Evolutionary conservation across 441 rosid genomes (phyloP), one percentile per base, ranked within the genome.

Genomic region (Cnidoscolus chayamansa): DNA sequence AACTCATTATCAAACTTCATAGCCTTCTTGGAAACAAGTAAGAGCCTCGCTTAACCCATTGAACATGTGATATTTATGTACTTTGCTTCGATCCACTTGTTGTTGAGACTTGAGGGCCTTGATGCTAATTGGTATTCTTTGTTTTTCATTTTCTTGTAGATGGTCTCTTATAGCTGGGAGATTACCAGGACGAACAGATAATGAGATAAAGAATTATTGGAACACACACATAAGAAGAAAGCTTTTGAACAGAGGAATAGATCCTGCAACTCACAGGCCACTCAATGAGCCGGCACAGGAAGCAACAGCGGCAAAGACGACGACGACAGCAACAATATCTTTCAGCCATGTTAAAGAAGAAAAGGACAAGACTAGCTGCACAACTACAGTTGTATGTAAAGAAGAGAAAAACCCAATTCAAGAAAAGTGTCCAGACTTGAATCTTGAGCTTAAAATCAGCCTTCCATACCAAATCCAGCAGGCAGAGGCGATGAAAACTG

Each of bases 181-280:
- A 12, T 48, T 10, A 48, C 13, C 15, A 48, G 51, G 15, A 12
- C 1, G 51, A 48, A 93, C 98, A 40, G 98, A 93, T 79, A 93
- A 93, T 72, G 98, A 93, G 84, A 93, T 93, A 56, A 93, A 93
- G 82, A 93, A 93, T 69, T 93, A 93, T 61, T 93, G 98, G 98
- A 93, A 93, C 85, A 93, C 98, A 20, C 98, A 93, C 70, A 93
- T 93, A 71, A 84, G 91, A 78, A 89, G 96, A 79, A 93, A 93
- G 82, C 89, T 93, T 53, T 75, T 91, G 66, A 91, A 81, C 74
- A 81, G 97, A 78, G 98, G 98, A 43, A 91, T 93, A 68, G 98
- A 93, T 80, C 98, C 97, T 48, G 80, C 93, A 2, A 90, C 96
- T 37, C 98, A 93, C 73, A 78, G 96, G 70, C 84, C 90, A 65